A percentile compares a stretch with the other conserved stretches of the same genome.
phyloP scores from a whole-genome alignment of 2,329 filamentous ascomycete genomes.

The Fusarium sp. region DNA sequence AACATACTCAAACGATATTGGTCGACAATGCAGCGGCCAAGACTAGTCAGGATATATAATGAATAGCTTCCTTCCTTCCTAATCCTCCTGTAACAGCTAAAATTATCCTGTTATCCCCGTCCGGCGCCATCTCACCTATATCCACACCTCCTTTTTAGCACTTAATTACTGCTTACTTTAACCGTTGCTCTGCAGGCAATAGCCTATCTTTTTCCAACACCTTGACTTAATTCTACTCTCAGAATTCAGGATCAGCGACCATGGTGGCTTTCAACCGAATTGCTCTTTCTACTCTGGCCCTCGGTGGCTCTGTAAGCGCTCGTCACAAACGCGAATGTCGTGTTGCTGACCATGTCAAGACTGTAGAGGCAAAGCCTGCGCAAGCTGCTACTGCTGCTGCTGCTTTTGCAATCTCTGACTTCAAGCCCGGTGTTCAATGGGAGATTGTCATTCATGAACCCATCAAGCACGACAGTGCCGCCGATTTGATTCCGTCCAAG shows the following conservation, averaged over 20 bases:
- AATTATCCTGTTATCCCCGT: neutral
- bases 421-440: conserved; percentile 52
- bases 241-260: neutral
- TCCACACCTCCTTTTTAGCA: neutral
- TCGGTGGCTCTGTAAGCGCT: conserved; percentile 34
- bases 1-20: neutral
- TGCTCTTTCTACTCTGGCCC: conserved; percentile 32
- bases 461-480: conserved; percentile 48
- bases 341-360: conserved; percentile 13
- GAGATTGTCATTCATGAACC: conserved; percentile 53
- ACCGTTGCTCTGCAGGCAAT: neutral
- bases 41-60: neutral
- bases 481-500: conserved; percentile 47
- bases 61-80: neutral
- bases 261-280: conserved; percentile 42
- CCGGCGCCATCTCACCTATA: neutral
- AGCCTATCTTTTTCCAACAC: neutral
- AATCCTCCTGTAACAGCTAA: neutral
- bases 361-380: conserved; percentile 14
- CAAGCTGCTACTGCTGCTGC: conserved; percentile 1
- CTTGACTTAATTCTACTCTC: neutral
- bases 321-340: conserved; percentile 24
- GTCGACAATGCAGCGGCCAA: neutral
- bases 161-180: conserved; percentile 7
- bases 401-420: conserved; percentile 20